phyloP scores from a whole-genome alignment of 2,329 filamentous ascomycete species.

The Xylariaceae sp. region DNA sequence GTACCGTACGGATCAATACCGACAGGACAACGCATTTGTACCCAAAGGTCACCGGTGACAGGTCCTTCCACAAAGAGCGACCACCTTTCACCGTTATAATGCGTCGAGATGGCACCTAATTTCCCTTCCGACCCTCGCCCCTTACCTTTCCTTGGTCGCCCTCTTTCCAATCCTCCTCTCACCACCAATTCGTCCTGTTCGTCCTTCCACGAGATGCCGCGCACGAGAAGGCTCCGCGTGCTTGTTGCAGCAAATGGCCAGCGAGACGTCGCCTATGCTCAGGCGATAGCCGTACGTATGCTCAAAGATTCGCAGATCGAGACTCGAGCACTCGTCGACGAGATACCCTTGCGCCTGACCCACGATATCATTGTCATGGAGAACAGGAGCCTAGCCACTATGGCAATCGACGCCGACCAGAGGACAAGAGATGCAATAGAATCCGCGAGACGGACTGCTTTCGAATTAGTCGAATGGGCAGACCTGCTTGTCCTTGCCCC shows the following conservation, averaged over 20 bases:
- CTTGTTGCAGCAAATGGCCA: constrained; percentile 68
- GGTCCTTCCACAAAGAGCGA: neutral
- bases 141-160: constrained; percentile 11
- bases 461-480: constrained; percentile 81
- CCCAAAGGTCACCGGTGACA: constrained; percentile 5
- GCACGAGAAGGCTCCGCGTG: constrained; percentile 56
- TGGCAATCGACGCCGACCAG: constrained; percentile 40
- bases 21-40: constrained; percentile 13
- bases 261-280: constrained; percentile 66
- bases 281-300: constrained; percentile 66
- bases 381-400: constrained; percentile 51
- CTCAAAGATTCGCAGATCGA: constrained; percentile 66
- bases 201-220: constrained; percentile 43
- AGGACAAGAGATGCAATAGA: constrained; percentile 49
- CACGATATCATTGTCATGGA: constrained; percentile 65
- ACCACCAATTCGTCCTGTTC: constrained; percentile 34
- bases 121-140: constrained; percentile 13
- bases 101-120: constrained; percentile 27
- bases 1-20: neutral
- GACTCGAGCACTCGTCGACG: constrained; percentile 65
- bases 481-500: constrained; percentile 84
- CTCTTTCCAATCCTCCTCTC: constrained; percentile 13
- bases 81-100: constrained; percentile 21
- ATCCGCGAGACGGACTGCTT: constrained; percentile 55
- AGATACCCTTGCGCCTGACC: constrained; percentile 63